These are phyloP conservation scores for Kodamaea plutei DNA, from an alignment of 1,139 yeast species.

Conservation along the genomic window DNA sequence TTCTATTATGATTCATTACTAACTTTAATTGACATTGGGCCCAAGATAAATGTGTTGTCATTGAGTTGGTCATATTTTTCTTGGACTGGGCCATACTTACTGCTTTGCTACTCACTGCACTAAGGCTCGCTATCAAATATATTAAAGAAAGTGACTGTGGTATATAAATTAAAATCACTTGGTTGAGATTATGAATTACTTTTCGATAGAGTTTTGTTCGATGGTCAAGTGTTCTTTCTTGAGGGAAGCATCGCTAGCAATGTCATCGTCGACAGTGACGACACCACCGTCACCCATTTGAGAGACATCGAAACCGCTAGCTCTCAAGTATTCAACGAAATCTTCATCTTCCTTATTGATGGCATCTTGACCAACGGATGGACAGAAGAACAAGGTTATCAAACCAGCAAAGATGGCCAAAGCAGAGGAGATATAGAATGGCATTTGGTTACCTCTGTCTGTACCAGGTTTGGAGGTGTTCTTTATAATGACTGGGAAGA, in stretches of 20 bases:
- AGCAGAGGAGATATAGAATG: conserved; percentile 78
- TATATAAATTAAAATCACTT: too few relatives aligned
- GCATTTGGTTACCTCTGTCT: conserved; percentile 62
- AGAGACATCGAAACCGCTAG: conserved; percentile 55
- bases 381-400: conserved; percentile 67
- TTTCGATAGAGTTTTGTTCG: conserved; percentile 2
- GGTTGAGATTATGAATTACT: too few relatives aligned
- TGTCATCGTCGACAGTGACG: conserved; percentile 1
- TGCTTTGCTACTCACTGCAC: too few relatives aligned
- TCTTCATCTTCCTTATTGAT: conserved; percentile 71
- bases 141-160: too few relatives aligned
- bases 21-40: too few relatives aligned
- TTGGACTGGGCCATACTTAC: too few relatives aligned
- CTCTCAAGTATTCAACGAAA: conserved; percentile 60
- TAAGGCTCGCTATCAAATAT: too few relatives aligned
- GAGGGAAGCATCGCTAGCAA: conserved; percentile 1
- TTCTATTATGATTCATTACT: too few relatives aligned
- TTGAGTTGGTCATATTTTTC: too few relatives aligned
- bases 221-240: conserved; percentile 4
- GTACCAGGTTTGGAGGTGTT: conserved; percentile 36
- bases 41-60: too few relatives aligned
- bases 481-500: conserved; percentile 70
- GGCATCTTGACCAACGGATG: conserved; percentile 80
- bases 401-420: conserved; percentile 70
- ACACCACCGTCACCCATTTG: conserved; percentile 35